Conservation (phyloP, 2,329 filamentous ascomycete genomes). For the Penicillium brevicompactum region DNA sequence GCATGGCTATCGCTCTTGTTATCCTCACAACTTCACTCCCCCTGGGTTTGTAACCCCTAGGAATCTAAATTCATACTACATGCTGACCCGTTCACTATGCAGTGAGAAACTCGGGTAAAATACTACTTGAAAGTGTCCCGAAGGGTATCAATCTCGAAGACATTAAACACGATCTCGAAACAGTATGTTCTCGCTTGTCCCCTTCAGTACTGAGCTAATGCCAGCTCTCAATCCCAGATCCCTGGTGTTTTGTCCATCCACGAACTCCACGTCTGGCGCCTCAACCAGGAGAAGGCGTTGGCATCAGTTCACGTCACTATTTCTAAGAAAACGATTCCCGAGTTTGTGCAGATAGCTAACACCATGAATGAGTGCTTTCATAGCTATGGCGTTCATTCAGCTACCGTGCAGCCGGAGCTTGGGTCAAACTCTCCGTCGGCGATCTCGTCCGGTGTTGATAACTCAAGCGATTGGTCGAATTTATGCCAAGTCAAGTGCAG, state of each 20-base stretch:
- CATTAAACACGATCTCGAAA: conserved; percentile 68
- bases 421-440: not conserved
- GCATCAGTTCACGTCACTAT: conserved; percentile 69
- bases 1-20: not conserved
- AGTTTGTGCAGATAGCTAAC: conserved; percentile 63
- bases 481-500: not conserved
- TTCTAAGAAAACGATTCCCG: conserved; percentile 55
- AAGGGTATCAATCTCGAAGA: conserved; percentile 61
- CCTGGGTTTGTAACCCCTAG: not conserved
- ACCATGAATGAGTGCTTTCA: conserved; percentile 68
- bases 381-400: conserved; percentile 70
- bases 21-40: not conserved
- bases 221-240: conserved; percentile 46
- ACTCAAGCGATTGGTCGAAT: not conserved
- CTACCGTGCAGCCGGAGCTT: conserved; percentile 67
- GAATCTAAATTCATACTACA: not conserved
- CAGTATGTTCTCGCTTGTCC: conserved; percentile 41
- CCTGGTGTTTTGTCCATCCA: conserved; percentile 67
- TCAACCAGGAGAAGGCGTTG: conserved; percentile 68
- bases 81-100: not conserved
- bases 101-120: not conserved
- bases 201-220: conserved; percentile 2
- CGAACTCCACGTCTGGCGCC: conserved; percentile 71
- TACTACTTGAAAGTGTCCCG: conserved; percentile 62
- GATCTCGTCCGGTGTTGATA: not conserved